Evolutionary conservation across 345 rosid species (phyloP).

Genomic region (Syzygium aromaticum): DNA sequence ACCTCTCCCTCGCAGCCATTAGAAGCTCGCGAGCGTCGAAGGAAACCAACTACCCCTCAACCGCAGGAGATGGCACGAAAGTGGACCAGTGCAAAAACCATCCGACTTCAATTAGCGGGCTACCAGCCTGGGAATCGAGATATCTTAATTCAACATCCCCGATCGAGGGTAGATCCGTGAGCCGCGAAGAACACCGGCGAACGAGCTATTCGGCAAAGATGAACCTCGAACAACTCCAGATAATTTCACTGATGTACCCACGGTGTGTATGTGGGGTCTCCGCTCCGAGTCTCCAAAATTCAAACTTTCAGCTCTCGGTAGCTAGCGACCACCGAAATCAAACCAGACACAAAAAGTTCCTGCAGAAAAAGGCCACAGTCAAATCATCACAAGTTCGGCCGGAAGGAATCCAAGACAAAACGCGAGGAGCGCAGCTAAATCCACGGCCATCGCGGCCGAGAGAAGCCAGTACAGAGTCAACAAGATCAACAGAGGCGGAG

Average conservation of each 20-base stretch:
- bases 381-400: background rate
- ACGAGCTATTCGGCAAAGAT: background rate
- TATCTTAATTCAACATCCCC: slow-evolving; percentile 39
- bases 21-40: background rate
- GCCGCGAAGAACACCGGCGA: background rate
- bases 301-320: background rate
- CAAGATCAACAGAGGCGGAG: background rate
- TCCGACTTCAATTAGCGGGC: background rate
- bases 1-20: slow-evolving; percentile 54
- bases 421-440: background rate
- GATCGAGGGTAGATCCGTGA: background rate
- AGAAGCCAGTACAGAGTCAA: background rate
- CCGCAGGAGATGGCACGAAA: background rate
- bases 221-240: background rate
- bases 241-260: background rate
- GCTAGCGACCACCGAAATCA: background rate
- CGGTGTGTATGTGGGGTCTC: background rate
- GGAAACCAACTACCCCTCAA: background rate
- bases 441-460: background rate
- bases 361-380: background rate
- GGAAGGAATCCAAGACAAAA: background rate
- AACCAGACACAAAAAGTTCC: background rate
- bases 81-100: background rate
- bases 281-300: background rate
- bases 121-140: slow-evolving; percentile 47